These are phyloP conservation scores for Lepiota subincarnata DNA, from an alignment of 768 basidiomycete species.

Conservation along the genomic window DNA sequence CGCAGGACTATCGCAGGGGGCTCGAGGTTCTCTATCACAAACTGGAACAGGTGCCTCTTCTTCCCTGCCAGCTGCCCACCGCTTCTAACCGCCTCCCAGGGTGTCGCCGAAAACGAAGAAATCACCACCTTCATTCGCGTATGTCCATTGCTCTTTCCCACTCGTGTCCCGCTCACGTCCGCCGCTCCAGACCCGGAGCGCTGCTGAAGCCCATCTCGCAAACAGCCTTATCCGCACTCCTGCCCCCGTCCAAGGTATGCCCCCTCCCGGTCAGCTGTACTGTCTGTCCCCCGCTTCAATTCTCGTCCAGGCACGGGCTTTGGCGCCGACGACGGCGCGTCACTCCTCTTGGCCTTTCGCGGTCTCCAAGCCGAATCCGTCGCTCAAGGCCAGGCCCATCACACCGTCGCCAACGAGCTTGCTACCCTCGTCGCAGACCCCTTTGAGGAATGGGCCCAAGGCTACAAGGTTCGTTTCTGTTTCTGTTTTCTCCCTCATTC, in stretches of 20 bases:
- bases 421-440: constrained; percentile 72
- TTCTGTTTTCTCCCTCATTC: constrained; percentile 11
- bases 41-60: constrained; percentile 64
- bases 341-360: constrained; percentile 72
- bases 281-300: constrained; percentile 9
- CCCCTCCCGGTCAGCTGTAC: not conserved
- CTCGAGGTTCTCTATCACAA: constrained; percentile 73
- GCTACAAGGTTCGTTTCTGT: constrained; percentile 60
- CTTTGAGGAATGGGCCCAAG: constrained; percentile 74
- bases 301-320: constrained; percentile 55
- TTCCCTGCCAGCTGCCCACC: constrained; percentile 13
- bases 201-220: constrained; percentile 65
- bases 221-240: constrained; percentile 49
- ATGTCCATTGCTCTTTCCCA: constrained; percentile 20
- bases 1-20: constrained; percentile 83
- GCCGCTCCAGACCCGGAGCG: constrained; percentile 60
- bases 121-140: constrained; percentile 81
- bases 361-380: constrained; percentile 73
- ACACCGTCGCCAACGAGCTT: constrained; percentile 69
- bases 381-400: constrained; percentile 73
- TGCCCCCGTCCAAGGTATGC: constrained; percentile 46
- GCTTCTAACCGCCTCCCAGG: constrained; percentile 39
- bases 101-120: constrained; percentile 79
- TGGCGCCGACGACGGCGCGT: constrained; percentile 78
- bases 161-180: constrained; percentile 1